Percentiles rank a stretch among this genome's conserved stretches.
Conservation (phyloP, 495 filamentous ascomycete species). For the Rhypophila decipiens region DNA sequence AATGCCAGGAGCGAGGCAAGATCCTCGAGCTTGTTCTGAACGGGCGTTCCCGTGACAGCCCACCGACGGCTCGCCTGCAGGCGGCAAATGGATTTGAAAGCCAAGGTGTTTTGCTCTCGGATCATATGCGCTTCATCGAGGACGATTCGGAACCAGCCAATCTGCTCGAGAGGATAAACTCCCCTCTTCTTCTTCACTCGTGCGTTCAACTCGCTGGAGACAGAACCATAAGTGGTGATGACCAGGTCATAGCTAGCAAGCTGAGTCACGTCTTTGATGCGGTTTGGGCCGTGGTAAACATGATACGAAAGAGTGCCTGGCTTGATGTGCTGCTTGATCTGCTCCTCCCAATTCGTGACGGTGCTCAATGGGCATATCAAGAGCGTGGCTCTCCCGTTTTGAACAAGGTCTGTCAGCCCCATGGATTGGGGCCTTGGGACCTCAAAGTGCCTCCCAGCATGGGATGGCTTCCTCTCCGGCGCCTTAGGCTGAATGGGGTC, state of each 20-base stretch:
- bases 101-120: constrained; percentile 70
- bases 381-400: constrained; percentile 74
- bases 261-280: constrained; percentile 58
- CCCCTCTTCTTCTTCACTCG: constrained; percentile 53
- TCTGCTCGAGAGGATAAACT: constrained; percentile 60
- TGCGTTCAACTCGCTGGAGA: constrained; percentile 68
- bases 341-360: constrained; percentile 85
- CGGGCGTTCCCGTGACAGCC: constrained; percentile 91
- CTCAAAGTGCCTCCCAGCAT: constrained; percentile 27
- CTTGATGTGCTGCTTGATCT: constrained; percentile 75
- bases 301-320: constrained; percentile 56
- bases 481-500: constrained; percentile 32
- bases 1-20: constrained; percentile 87
- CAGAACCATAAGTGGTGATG: constrained; percentile 84
- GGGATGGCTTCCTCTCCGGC: constrained; percentile 29
- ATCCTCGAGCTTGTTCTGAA: constrained; percentile 90
- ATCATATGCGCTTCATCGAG: constrained; percentile 95
- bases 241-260: constrained; percentile 74
- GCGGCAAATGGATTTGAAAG: constrained; percentile 78
- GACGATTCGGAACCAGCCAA: constrained; percentile 92
- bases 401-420: constrained; percentile 42
- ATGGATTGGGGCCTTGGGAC: constrained; percentile 27
- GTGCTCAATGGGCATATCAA: constrained; percentile 86
- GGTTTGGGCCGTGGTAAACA: constrained; percentile 76
- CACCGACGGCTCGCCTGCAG: constrained; percentile 77